Evolutionary conservation across 306 rosid genomes (phyloP), one percentile per base, ranked within the genome.

Genomic region (Vigna unguiculata): DNA sequence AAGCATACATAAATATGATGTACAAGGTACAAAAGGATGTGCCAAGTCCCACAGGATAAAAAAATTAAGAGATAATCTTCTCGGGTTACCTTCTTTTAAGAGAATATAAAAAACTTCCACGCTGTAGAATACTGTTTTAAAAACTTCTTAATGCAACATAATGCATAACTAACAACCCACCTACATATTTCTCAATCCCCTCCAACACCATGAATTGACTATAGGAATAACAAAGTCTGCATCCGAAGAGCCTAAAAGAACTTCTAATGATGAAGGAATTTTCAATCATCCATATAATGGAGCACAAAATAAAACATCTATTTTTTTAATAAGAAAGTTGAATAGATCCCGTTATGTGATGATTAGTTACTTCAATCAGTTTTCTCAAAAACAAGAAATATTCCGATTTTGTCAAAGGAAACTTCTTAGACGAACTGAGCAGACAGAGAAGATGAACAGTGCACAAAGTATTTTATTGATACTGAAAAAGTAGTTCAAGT

Each of bases 141-240:
- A 46, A 74, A 20, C 43, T 41, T 60, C 70, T 17, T 61, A 49
- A 75, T 9, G 57, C 69, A 52, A 46, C 47, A 25, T 45, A 21
- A 19, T 43, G 28, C n/a, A 55, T 40, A 22, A 47, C 47, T 22
- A 40, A 47, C 58, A 59, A 14, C 60, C 15, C 47, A 60, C 60
- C 64, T 14, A 74, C 32, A 45, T 22, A 21, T 64, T 64, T 38
- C 48, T 14, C 6, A 70, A 71, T 17, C 15, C 34, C 61, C 64
- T 20, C 49, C 48, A 51, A 52, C 30, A 32, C 63, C 74, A 30
- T 30, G 45, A 64, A 76, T 36, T 54, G 58, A 68, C 20, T 3
- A 12, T 13, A 55, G 17, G 24, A 52, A 53, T 34, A 77, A 48
- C 30, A 34, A 21, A 74, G 14, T 43, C 46, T 4, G 17, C 20